Base-by-base conservation (phyloP, 495 filamentous ascomycete genomes). In the Bombardia bombarda region DNA sequence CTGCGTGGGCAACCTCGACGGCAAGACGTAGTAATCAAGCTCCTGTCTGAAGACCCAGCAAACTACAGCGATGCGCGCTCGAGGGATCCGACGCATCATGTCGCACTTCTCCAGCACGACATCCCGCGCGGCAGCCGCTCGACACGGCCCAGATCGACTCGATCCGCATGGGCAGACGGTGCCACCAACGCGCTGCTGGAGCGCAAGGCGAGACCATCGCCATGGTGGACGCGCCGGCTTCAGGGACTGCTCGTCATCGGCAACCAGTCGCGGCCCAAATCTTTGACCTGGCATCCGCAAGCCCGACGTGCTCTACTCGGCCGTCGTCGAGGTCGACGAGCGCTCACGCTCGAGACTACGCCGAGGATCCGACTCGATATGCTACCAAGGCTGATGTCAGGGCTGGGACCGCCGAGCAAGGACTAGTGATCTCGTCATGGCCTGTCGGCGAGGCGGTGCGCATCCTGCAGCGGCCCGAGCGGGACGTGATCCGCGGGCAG, bases 171-270 rank as follows among this genome's bases (percentile, higher is more conserved):
- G 87, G 87, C 22, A 93, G 86, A 16, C 3, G 87, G 90, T 19
- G 87, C 87, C 0, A 93, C 87, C 12, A 93, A 93, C 60, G 87
- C 86, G 0, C 63, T 98, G 43, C 70, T 98, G 1, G 93, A 98
- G 63, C 67, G 92, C 44, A 98, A 97, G 63, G 92, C 5, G 92
- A 95, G 62, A 80, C 79, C 52, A 94, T 93, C 46, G 92, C 83
- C 3, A 73, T 98, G 52, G 75, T 97, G 17, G 88, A 92, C 8
- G 96, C 93, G 2, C 84, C 86, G 92, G 92, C 0, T 98, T 98
- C 65, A 83, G 80, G 38, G 92, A 98, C 63, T 87, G 90, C 72
- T 97, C 17, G 80, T 85, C 28, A 92, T 90, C 45, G 86, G 86
- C 14, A 90, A 90, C 60, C 87, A 93, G 57, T 84, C 82, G 16